Base-by-base conservation (phyloP, 768 basidiomycete species). In the Suillus plorans region DNA sequence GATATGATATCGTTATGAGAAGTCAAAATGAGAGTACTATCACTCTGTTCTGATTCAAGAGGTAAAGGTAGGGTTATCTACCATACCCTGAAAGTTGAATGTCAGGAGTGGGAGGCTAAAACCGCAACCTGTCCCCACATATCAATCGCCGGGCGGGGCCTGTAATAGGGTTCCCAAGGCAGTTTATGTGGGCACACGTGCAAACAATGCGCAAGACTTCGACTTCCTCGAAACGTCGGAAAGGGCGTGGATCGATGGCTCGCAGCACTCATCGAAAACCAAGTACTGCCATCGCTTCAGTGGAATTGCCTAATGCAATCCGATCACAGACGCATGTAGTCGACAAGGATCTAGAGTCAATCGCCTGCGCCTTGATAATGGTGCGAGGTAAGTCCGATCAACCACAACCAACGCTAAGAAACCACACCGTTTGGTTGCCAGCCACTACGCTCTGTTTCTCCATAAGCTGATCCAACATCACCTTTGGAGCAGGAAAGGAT, bases 201-300 rank as follows among this genome's bases (percentile, higher is more conserved):
- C 37, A 58, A 58, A 18, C 57, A 58, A 41, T 58, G 57, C 41
- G 39, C 39, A 41, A 41, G 57, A 41, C 57, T 58, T 58, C 25
- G 39, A 58, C 39, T 58, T 58, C 57, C 39, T 18, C 57, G 25
- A 25, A 41, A 28, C 39, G 37, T 58, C 57, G 57, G 39, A 58
- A 58, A 58, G 39, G 57, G 57, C 25, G 22, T 25, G 57, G 57
- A 58, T 58, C 57, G 20, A 55, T 55, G 12, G 20, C 53, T 55
- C 34, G 53, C 53, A 55, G 36, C 39, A 58, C 25, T 58, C 25
- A 41, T 41, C 57, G 22, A 28, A 7, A 55, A 6, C 20, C 31
- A n/a, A 36, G 53, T 55, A 55, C 20, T 34, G 34, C 31, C 53
- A 55, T 55, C 53, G 20, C 53, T 34, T 55, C 53, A 36, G 12